Conservation (phyloP, 1,139 yeast genomes). For the Maudiozyma humilis region DNA sequence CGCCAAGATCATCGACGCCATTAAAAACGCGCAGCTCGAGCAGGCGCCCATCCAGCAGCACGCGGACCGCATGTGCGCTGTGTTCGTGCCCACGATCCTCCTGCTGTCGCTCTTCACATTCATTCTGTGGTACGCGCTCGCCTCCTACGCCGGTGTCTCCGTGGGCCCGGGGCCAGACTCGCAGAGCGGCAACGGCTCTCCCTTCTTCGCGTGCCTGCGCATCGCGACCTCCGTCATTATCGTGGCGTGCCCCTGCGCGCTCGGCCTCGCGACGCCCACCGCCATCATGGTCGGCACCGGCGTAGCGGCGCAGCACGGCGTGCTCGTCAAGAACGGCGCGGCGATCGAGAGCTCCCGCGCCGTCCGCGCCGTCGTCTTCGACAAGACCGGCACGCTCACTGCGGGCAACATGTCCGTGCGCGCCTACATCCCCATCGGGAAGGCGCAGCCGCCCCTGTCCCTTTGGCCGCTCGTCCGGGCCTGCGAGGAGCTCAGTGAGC, state of each 20-base stretch:
- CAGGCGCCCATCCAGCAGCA: constrained; percentile 87
- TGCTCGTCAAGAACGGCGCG: constrained; percentile 89
- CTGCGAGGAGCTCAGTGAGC: constrained; percentile 70
- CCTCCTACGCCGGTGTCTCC: not conserved
- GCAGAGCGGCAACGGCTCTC: constrained; percentile 23
- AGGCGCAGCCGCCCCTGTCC: not conserved
- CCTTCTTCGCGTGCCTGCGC: constrained; percentile 59
- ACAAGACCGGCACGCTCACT: constrained; percentile 94
- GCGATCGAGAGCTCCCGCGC: constrained; percentile 58
- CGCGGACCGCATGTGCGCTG: constrained; percentile 79
- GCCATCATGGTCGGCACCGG: constrained; percentile 99
- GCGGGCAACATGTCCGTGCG: constrained; percentile 67
- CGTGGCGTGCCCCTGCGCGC: constrained; percentile 97
- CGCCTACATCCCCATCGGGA: constrained; percentile 14
- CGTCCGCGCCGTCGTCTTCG: constrained; percentile 51
- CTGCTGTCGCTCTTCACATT: constrained; percentile 58
- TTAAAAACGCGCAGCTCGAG: constrained; percentile 79
- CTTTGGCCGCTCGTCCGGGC: constrained; percentile 36
- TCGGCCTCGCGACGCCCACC: constrained; percentile 95
- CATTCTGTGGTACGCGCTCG: constrained; percentile 47
- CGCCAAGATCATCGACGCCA: constrained; percentile 76
- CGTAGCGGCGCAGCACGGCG: constrained; percentile 84
- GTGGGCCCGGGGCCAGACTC: constrained; percentile 32
- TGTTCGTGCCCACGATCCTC: constrained; percentile 75
- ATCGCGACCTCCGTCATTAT: constrained; percentile 90